Base-by-base conservation (phyloP, 805 yeast species). In the Metschnikowia peoriensis region DNA sequence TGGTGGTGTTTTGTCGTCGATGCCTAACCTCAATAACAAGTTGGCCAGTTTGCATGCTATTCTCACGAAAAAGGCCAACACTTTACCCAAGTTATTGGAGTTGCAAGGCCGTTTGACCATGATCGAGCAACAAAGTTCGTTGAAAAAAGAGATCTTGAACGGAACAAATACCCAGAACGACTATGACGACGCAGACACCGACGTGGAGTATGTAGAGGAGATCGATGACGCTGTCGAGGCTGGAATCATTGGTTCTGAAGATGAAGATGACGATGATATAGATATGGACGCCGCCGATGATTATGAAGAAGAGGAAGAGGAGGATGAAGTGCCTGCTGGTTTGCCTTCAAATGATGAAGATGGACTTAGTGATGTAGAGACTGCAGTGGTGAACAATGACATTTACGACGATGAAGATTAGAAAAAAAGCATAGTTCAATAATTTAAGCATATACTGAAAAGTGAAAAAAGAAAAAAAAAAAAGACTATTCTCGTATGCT, bases 141-240 rank as follows among this genome's bases (percentile, higher is more conserved):
- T 77, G 57, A 75, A 72, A 54, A 65, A 68, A 44, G 79, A 77
- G 54, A 66, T 78, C 35, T 54, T 71, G 44, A 66, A 54, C 54
- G 66, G 60, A 17, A 66, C 61, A 4, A 59, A 57, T 8, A 29
- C 44, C 10, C 52, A 48, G 28, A 63, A 62, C 22, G 66, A 63
- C n/a, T 65, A 59, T n/a, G 67, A 66, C 8, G 67, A 64, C 8
- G 64, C 59, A 1, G 82, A 78, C 52, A 68, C 75, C 47, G 84
- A 78, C 47, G 86, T 86, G n/a, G 92, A 86, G 59, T 86, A 85
- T 61, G 72, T 82, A 27, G 93, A 86, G 67, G 92, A 85, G 60
- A 65, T 86, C 28, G 86, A 81, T 61, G 84, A 79, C 56, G 80
- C 80, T n/a, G 54, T 48, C 38, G 59, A 58, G 42, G 39, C 52